These are phyloP conservation scores for Arbutus unedo DNA, from an alignment of 148 eudicot genomes.

Conservation along the genomic window DNA sequence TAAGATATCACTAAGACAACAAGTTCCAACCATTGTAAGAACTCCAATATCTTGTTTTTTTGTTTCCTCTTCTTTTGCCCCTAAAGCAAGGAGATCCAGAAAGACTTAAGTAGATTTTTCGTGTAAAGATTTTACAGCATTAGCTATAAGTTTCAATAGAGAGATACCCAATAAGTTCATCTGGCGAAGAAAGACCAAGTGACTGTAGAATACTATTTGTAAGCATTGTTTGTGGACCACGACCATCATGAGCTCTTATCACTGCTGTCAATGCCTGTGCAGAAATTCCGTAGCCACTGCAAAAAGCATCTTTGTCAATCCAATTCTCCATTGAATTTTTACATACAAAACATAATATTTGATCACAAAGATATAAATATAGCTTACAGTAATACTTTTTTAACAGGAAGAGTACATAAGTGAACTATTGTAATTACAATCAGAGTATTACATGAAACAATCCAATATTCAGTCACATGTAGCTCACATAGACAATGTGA, in stretches of 20 bases:
- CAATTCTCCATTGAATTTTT: neutral
- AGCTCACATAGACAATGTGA: neutral
- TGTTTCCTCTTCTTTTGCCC: neutral
- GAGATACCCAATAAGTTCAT: conserved; percentile 74
- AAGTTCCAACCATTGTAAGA: neutral
- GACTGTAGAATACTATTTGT: conserved; percentile 45
- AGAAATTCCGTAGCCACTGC: conserved; percentile 88
- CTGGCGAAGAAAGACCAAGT: conserved; percentile 63
- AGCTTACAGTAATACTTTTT: neutral
- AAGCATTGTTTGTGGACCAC: conserved; percentile 68
- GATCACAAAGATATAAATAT: neutral
- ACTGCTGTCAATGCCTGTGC: conserved; percentile 80
- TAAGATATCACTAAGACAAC: neutral
- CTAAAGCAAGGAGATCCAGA: conserved; percentile 1
- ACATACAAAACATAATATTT: neutral
- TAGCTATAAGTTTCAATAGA: conserved; percentile 12
- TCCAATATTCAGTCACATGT: neutral
- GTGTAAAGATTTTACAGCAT: neutral
- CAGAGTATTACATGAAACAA: neutral
- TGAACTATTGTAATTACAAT: neutral
- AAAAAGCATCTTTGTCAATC: conserved; percentile 12
- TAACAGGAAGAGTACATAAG: neutral
- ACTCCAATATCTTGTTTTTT: neutral
- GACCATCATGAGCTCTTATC: conserved; percentile 78
- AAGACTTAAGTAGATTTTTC: neutral